Evolutionary conservation across 768 basidiomycete species (phyloP).

Genomic region (Termitomyces sp.): DNA sequence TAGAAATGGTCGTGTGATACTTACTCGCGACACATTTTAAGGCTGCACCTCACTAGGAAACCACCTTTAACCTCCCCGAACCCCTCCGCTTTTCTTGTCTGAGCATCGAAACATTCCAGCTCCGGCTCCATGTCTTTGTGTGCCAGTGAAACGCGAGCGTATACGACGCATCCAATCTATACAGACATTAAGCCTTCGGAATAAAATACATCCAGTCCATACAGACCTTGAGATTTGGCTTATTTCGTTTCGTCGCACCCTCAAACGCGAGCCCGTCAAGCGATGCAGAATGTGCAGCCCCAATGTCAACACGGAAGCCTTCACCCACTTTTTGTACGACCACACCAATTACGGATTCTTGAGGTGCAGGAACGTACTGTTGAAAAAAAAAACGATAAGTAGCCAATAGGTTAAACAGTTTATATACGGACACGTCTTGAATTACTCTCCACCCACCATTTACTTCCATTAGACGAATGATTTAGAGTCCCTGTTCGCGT

Average conservation of each 20-base stretch:
- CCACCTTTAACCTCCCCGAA: conserved; percentile 94
- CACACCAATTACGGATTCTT: conserved; percentile 87
- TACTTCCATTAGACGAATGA: conserved; percentile 69
- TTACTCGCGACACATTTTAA: conserved; percentile 85
- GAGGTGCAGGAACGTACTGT: conserved; percentile 88
- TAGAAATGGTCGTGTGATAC: conserved; percentile 22
- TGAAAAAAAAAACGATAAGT: conserved; percentile 9
- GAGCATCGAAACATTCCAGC: conserved; percentile 93
- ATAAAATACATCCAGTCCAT: neutral
- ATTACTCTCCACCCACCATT: conserved; percentile 89
- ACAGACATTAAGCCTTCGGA: neutral
- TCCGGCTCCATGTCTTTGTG: conserved; percentile 99
- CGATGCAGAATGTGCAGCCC: conserved; percentile 79
- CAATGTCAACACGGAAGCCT: conserved; percentile 92
- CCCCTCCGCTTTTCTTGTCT: conserved; percentile 88
- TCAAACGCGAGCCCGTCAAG: conserved; percentile 94
- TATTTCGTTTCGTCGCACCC: conserved; percentile 91
- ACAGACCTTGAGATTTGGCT: conserved; percentile 85
- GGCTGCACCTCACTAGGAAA: conserved; percentile 75
- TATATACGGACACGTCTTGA: conserved; percentile 70
- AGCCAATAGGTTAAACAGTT: conserved; percentile 1
- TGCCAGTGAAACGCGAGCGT: conserved; percentile 89
- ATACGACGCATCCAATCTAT: conserved; percentile 88
- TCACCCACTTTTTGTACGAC: conserved; percentile 82
- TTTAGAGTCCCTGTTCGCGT: conserved; percentile 72